Evolutionary conservation across 2,329 filamentous ascomycete species (phyloP).

Genomic region (Fusarium irregulare): DNA sequence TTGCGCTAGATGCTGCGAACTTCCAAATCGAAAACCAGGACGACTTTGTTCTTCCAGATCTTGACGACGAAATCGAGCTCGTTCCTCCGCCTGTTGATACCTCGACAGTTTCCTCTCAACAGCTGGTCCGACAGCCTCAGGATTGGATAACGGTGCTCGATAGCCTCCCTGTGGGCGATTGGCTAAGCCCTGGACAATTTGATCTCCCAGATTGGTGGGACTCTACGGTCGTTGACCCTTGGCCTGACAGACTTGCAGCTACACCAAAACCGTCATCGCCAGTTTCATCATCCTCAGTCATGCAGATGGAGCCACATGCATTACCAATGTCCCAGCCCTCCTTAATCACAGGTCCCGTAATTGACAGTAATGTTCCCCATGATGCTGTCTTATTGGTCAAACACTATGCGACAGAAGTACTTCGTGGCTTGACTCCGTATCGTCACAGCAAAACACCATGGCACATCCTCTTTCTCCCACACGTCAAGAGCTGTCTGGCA

Average conservation of each 20-base stretch:
- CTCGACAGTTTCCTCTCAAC: neutral
- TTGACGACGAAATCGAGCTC: neutral
- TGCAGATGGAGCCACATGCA: rapidly evolving
- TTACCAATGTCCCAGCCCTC: rapidly evolving
- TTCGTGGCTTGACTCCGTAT: conserved; percentile 30
- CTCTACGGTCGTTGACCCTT: neutral
- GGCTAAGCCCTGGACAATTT: neutral
- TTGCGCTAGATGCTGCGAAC: too few species aligned
- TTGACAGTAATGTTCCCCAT: neutral
- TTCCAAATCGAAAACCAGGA: rapidly evolving
- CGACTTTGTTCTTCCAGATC: rapidly evolving
- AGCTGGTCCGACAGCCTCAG: neutral
- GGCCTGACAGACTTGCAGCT: neutral
- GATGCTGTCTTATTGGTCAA: conserved; percentile 30
- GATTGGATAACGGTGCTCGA: neutral
- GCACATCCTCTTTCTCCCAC: conserved; percentile 26
- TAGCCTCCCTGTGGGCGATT: neutral
- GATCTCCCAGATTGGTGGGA: conserved; percentile 25
- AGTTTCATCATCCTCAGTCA: neutral
- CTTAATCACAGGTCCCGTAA: neutral
- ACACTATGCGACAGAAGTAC: conserved; percentile 25
- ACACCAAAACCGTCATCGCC: neutral
- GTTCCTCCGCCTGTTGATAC: neutral
- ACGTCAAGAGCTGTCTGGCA: conserved; percentile 27
- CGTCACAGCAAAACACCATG: conserved; percentile 35